Base-by-base conservation (phyloP, 2,329 filamentous ascomycete species). In the Dactylellina sp. region DNA sequence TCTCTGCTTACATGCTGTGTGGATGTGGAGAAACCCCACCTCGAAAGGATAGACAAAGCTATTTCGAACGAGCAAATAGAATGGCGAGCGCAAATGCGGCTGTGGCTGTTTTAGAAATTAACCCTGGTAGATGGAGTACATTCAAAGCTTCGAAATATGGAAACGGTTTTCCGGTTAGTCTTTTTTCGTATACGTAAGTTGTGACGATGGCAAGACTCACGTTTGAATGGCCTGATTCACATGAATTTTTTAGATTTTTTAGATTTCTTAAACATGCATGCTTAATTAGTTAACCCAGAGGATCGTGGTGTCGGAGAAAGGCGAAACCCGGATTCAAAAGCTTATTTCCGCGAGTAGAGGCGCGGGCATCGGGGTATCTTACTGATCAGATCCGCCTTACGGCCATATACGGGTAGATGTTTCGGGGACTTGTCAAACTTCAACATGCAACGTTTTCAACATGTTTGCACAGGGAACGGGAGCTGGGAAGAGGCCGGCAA, bases 371-470 rank as follows among this genome's bases (percentile, higher is more conserved):
- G 53, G 52, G 44, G 53, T 46, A 18, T 42, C 44, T 68, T 52
- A 53, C 35, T 68, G 63, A 68, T 68, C 63, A 68, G 18, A 68
- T 68, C 20, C 46, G 53, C 63, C 63, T 68, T 60, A 28, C 37
- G 12, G 16, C 12, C 12, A 50, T 11, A 2, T 50, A 7, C 6
- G 42, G n/a, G 6, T 40, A 5, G 4, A 46, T 46, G 14, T 9
- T 18, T 42, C 28, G 28, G 28, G 28, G 28, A 32, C 28, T 32
- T 18, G 4, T 5, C 39, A 42, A 42, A 18, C 39, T 42, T 42
- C 39, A 42, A 42, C 11, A 42, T 42, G 28, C 28, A 9, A 32
- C n/a, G 9, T 32, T 32, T 4, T 32, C 5, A 32, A 32, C 9
- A 12, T 40, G 37, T 12, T 4, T 7, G 42, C 14, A 46, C 42